phyloP scores from a whole-genome alignment of 371 early-diverging fungal genomes.

The Zychaea mexicana region DNA sequence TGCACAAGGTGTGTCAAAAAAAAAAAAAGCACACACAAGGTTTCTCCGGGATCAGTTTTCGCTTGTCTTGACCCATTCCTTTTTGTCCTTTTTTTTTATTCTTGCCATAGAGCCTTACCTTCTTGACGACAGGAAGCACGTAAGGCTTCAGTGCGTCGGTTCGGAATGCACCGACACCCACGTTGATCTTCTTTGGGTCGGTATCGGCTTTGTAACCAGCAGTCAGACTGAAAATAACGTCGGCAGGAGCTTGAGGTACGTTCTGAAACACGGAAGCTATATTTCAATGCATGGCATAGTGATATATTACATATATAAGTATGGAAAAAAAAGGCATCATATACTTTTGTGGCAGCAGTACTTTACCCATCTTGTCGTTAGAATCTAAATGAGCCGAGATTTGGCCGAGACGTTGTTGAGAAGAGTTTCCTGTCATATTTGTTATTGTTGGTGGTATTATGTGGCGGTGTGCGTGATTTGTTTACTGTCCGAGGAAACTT shows the following conservation, averaged over 20 bases:
- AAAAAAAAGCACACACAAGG: neutral
- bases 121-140: conserved; percentile 91
- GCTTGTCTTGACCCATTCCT: neutral
- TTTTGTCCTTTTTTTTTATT: neutral
- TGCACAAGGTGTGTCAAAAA: no score
- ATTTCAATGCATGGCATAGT: no score
- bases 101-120: no score
- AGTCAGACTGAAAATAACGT: conserved; percentile 89
- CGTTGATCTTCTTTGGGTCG: conserved; percentile 81
- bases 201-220: conserved; percentile 83
- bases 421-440: conserved; percentile 8
- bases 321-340: neutral
- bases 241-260: conserved; percentile 82
- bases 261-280: conserved; percentile 59
- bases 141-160: conserved; percentile 92
- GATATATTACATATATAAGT: neutral
- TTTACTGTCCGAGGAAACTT: neutral
- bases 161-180: conserved; percentile 98
- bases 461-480: neutral
- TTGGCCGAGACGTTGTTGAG: conserved; percentile 21
- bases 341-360: neutral
- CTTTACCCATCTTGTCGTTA: conserved; percentile 3
- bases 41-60: neutral
- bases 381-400: conserved; percentile 19
- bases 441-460: neutral